Percentiles rank a stretch among this genome's conserved stretches.
phyloP scores from a whole-genome alignment of 2,329 filamentous ascomycete species.

The Didymella sp. region DNA sequence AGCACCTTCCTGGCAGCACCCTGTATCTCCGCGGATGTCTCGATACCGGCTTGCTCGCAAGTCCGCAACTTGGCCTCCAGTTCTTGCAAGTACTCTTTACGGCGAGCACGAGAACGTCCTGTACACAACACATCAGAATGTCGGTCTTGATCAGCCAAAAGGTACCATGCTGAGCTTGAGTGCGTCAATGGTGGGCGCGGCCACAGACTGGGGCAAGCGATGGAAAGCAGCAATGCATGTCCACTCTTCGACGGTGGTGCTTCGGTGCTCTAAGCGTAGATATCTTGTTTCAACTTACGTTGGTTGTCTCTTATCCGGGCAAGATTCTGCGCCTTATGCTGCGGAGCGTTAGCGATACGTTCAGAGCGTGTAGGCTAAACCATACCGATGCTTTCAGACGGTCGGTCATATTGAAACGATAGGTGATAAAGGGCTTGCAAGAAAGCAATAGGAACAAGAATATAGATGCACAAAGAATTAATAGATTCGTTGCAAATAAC shows the following conservation, averaged over 20 bases:
- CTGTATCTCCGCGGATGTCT: constrained; percentile 76
- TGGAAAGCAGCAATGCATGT: not conserved
- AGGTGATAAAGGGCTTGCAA: constrained; percentile 14
- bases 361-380: not conserved
- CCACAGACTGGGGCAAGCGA: not conserved
- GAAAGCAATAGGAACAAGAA: constrained; percentile 15
- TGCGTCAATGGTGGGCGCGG: not conserved
- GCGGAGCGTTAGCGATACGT: constrained; percentile 10
- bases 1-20: constrained; percentile 71
- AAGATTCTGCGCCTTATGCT: constrained; percentile 51
- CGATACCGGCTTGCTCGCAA: constrained; percentile 70
- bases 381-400: constrained; percentile 34
- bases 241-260: not conserved
- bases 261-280: not conserved
- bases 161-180: not conserved
- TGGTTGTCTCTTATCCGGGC: constrained; percentile 79
- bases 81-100: constrained; percentile 75
- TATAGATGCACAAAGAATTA: constrained; percentile 20
- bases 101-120: constrained; percentile 73
- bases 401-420: constrained; percentile 39
- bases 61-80: constrained; percentile 69
- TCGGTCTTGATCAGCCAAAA: not conserved
- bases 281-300: constrained; percentile 39
- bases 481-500: constrained; percentile 28
- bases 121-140: constrained; percentile 14